Conservation (phyloP, 495 filamentous ascomycete genomes). For the Podospora pseudocomata region DNA sequence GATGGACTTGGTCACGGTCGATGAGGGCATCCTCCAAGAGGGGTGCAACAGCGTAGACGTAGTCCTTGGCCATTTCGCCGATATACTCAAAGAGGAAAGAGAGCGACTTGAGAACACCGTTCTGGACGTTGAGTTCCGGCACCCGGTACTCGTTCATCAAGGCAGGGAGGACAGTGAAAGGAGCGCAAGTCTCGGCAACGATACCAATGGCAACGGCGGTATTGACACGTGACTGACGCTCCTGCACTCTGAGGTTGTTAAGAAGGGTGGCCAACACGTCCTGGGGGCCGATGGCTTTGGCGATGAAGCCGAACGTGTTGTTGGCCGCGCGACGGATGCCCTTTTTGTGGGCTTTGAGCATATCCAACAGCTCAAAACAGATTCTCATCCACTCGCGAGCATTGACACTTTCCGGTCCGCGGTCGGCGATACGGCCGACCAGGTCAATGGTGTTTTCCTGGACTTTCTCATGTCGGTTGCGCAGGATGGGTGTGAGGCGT, state of each 20-base stretch:
- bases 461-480: slow-evolving; percentile 98
- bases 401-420: slow-evolving; percentile 92
- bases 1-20: slow-evolving; percentile 97
- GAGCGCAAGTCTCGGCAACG: slow-evolving; percentile 99
- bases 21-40: slow-evolving; percentile 95
- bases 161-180: slow-evolving; percentile 97
- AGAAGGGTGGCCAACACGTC: slow-evolving; percentile 94
- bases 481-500: slow-evolving; percentile 90
- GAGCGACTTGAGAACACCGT: slow-evolving; percentile 94
- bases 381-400: slow-evolving; percentile 99
- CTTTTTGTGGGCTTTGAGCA: slow-evolving; percentile 99
- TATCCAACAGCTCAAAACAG: slow-evolving; percentile 97
- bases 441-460: slow-evolving; percentile 99
- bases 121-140: slow-evolving; percentile 97
- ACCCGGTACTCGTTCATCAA: slow-evolving; percentile 99
- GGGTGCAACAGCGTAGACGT: slow-evolving; percentile 97
- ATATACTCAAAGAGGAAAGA: slow-evolving; percentile 99
- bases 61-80: slow-evolving; percentile 99
- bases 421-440: slow-evolving; percentile 96
- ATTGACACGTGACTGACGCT: slow-evolving; percentile 96
- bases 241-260: slow-evolving; percentile 94
- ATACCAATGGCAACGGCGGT: slow-evolving; percentile 99
- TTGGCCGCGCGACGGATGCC: slow-evolving; percentile 97
- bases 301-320: slow-evolving; percentile 99
- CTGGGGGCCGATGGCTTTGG: slow-evolving; percentile 97